These are phyloP conservation scores for Protostelium mycophagum DNA, from an alignment of 78 protist genomes.

Conservation along the genomic window DNA sequence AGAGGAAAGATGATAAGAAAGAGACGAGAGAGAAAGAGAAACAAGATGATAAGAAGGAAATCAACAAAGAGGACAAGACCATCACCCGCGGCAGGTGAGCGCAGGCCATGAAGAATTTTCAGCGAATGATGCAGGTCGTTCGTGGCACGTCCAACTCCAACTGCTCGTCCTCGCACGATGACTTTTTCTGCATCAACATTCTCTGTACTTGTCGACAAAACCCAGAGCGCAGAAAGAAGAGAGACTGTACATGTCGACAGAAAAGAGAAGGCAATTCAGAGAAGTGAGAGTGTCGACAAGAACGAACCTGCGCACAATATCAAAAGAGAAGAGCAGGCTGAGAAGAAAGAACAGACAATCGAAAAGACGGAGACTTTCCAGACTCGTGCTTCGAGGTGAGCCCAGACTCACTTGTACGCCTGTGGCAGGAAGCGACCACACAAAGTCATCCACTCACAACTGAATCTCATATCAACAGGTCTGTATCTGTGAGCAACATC, in stretches of 20 bases:
- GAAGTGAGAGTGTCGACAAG: too few relatives aligned
- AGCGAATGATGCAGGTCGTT: not conserved
- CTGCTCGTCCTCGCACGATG: not conserved
- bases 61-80: not conserved
- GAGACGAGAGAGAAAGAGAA: not conserved
- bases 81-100: not conserved
- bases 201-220: not conserved
- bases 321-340: too few relatives aligned
- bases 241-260: not conserved
- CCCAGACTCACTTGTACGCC: not conserved
- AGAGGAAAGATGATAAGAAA: not conserved
- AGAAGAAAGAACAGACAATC: too few relatives aligned
- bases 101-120: too few relatives aligned
- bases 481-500: not conserved
- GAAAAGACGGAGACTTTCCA: too few relatives aligned
- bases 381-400: too few relatives aligned
- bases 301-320: too few relatives aligned
- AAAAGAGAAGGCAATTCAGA: not conserved
- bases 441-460: not conserved
- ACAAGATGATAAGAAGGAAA: not conserved
- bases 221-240: not conserved
- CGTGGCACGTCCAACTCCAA: not conserved
- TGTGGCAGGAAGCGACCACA: not conserved
- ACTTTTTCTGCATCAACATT: not conserved
- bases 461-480: not conserved